Percentiles rank a stretch among this genome's conserved stretches.
phyloP scores from a whole-genome alignment of 495 filamentous ascomycete species.

The Gamarada debralockiae region DNA sequence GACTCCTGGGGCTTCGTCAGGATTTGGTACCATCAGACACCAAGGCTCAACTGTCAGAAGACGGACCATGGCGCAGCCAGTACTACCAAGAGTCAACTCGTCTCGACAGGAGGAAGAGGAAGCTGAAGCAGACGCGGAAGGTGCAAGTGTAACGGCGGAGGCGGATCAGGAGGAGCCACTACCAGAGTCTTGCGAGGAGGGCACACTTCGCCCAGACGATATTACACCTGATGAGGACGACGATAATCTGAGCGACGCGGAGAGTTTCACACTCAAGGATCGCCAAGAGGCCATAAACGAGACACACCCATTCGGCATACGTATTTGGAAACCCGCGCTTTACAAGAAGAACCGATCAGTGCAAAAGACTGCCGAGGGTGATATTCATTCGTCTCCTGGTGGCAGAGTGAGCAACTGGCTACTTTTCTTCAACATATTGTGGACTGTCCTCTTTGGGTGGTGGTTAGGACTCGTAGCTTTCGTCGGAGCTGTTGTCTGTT shows the following conservation, averaged over 20 bases:
- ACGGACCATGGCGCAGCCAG: slow-evolving; percentile 55
- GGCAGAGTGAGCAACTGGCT: slow-evolving; percentile 80
- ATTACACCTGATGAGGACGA: slow-evolving; percentile 39
- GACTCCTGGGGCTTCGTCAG: slow-evolving; percentile 22
- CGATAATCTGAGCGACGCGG: slow-evolving; percentile 69
- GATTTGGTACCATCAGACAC: slow-evolving; percentile 34
- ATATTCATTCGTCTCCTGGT: slow-evolving; percentile 95
- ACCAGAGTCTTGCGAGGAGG: slow-evolving; percentile 25
- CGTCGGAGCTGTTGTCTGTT: slow-evolving; percentile 70
- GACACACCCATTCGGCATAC: slow-evolving; percentile 97
- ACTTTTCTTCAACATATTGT: slow-evolving; percentile 80
- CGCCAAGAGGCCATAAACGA: slow-evolving; percentile 98
- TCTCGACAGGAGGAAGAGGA: slow-evolving; percentile 30
- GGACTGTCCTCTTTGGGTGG: slow-evolving; percentile 95
- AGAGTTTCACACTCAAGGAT: slow-evolving; percentile 84
- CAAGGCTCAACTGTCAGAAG: slow-evolving; percentile 69
- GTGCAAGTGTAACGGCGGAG: slow-evolving; percentile 13
- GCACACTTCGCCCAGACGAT: slow-evolving; percentile 26
- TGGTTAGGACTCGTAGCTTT: slow-evolving; percentile 83
- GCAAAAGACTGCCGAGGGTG: slow-evolving; percentile 90
- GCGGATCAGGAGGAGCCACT: slow-evolving; percentile 20
- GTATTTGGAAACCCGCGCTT: slow-evolving; percentile 96
- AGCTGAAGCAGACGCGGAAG: slow-evolving; percentile 40
- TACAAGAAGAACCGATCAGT: slow-evolving; percentile 98
- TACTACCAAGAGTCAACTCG: slow-evolving; percentile 56